Percentiles rank a stretch among this genome's conserved stretches.
phyloP scores from a whole-genome alignment of 345 rosid genomes.

The Carallia brachiata region DNA sequence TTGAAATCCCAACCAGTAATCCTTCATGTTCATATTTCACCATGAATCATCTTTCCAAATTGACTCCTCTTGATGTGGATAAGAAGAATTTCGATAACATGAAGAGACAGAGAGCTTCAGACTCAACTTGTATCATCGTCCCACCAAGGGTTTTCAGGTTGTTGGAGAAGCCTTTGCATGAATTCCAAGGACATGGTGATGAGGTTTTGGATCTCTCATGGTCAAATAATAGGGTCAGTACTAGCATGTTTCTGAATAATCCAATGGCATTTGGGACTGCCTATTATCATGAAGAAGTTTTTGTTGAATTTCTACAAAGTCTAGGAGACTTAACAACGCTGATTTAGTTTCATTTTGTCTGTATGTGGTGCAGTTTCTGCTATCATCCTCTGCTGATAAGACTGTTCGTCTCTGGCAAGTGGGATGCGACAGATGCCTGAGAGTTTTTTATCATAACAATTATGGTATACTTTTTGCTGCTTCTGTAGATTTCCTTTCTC shows the following conservation, averaged over 20 bases:
- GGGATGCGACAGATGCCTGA: conserved; percentile 37
- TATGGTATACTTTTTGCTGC: conserved; percentile 34
- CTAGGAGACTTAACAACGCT: no score
- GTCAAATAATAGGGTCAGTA: conserved; percentile 45
- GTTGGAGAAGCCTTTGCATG: conserved; percentile 47
- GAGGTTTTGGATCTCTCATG: conserved; percentile 51
- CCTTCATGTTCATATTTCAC: conserved; percentile 40
- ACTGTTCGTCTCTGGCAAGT: conserved; percentile 58
- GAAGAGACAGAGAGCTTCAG: conserved; percentile 26
- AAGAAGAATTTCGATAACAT: conserved; percentile 24
- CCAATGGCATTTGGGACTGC: background rate
- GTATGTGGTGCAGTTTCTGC: conserved; percentile 31
- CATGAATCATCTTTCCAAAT: conserved; percentile 28
- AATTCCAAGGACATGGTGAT: conserved; percentile 46
- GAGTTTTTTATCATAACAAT: conserved; percentile 39
- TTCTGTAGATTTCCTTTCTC: no score
- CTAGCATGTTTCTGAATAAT: background rate
- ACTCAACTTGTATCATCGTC: conserved; percentile 37
- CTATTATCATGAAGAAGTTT: no score
- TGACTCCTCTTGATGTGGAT: conserved; percentile 25
- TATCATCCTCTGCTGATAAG: conserved; percentile 54
- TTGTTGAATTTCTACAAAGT: no score
- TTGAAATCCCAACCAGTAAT: conserved; percentile 22
- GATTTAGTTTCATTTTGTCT: no score
- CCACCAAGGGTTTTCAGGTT: conserved; percentile 41